Conservation (phyloP, 2,329 filamentous ascomycete species). For the Colletotrichum endophyticum region DNA sequence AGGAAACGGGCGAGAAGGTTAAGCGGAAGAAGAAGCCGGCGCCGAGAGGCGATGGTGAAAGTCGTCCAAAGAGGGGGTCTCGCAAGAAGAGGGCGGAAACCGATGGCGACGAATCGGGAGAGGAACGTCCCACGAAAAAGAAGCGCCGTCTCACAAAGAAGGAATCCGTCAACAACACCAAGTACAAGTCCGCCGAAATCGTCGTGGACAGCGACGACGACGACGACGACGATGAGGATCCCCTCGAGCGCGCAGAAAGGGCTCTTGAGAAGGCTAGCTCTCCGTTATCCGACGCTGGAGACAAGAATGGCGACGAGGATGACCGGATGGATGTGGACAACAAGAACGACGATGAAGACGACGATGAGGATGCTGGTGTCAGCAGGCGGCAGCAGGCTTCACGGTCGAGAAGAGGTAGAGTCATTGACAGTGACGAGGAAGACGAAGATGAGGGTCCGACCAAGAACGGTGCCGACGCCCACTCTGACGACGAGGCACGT, state of each 20-base stretch:
- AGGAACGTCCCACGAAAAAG: conserved; percentile 63
- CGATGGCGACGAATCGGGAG: conserved; percentile 52
- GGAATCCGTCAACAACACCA: conserved; percentile 52
- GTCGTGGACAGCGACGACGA: conserved; percentile 78
- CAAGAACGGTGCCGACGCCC: conserved; percentile 17
- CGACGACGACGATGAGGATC: conserved; percentile 50
- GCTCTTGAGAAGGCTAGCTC: conserved; percentile 41
- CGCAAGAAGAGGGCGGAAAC: conserved; percentile 57
- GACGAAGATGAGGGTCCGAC: conserved; percentile 41
- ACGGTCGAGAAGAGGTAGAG: conserved; percentile 54
- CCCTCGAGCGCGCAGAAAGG: conserved; percentile 50
- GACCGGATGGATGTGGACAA: conserved; percentile 61
- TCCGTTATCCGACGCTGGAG: conserved; percentile 35
- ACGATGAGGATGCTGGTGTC: conserved; percentile 59
- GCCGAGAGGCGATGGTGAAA: conserved; percentile 31
- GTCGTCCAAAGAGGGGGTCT: conserved; percentile 54
- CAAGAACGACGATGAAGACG: conserved; percentile 40
- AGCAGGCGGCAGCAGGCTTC: conserved; percentile 47
- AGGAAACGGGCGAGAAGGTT: conserved; percentile 80
- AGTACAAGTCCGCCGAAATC: conserved; percentile 87
- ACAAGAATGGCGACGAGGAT: conserved; percentile 31
- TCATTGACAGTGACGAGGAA: conserved; percentile 61
- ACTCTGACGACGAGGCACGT: conserved; percentile 27
- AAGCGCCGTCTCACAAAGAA: conserved; percentile 60
- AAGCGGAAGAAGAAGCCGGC: conserved; percentile 75